Evolutionary conservation across 1,284 basidiomycete species (phyloP).

Genomic region (Psilocybe mexicana): DNA sequence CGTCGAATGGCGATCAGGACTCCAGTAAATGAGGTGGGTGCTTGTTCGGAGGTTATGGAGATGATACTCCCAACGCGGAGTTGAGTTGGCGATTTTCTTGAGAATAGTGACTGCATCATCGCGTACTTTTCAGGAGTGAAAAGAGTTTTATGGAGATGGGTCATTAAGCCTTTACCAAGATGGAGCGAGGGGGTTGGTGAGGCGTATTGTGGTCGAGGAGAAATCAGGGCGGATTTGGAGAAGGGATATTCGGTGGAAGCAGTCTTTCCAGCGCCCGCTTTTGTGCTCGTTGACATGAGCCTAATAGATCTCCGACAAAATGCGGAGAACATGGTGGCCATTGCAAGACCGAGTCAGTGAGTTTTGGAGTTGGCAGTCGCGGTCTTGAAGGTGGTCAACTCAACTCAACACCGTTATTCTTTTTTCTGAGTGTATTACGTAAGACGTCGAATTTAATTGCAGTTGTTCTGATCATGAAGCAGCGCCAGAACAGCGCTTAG

Average conservation of each 20-base stretch:
- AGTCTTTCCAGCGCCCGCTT: constrained; percentile 10
- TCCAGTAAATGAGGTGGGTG: constrained; percentile 81
- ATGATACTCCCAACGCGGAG: constrained; percentile 81
- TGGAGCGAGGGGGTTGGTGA: constrained; percentile 48
- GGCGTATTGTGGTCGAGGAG: constrained; percentile 45
- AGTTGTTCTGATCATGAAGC: too few relatives aligned
- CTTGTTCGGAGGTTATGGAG: constrained; percentile 70
- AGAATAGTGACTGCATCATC: constrained; percentile 71
- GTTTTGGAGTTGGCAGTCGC: not conserved
- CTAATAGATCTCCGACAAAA: constrained; percentile 34
- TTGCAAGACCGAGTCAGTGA: not conserved
- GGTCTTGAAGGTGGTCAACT: not conserved
- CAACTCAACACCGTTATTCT: not conserved
- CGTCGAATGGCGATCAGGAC: constrained; percentile 81
- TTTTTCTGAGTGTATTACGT: constrained; percentile 9
- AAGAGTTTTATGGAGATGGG: constrained; percentile 68
- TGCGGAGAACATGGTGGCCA: constrained; percentile 33
- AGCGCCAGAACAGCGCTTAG: too few relatives aligned
- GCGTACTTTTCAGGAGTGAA: constrained; percentile 67
- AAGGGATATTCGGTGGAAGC: constrained; percentile 60
- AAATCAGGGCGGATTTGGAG: constrained; percentile 66
- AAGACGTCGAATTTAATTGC: not conserved
- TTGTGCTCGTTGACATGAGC: constrained; percentile 42
- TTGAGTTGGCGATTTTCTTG: constrained; percentile 63
- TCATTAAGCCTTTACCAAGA: constrained; percentile 79